Evolutionary conservation across 2,329 filamentous ascomycete genomes (phyloP), one percentile per base, ranked within the genome.

Genomic region (Corinectria fuckeliana): DNA sequence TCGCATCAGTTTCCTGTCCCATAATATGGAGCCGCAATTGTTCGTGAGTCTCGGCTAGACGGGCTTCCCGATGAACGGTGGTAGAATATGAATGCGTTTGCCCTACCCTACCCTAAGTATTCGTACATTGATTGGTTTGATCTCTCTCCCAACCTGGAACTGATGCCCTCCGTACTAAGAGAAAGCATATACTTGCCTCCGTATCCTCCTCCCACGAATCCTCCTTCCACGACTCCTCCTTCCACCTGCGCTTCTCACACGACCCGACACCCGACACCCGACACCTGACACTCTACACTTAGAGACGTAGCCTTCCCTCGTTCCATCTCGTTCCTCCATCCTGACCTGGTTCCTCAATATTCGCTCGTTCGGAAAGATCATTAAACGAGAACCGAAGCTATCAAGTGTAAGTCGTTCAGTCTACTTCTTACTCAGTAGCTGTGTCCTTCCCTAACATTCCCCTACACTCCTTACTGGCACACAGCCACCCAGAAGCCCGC

Each of bases 1-100:
- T 63, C 68, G 61, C 65, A 66, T 62, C 52, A 59, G 50, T 61
- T 65, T 45, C 20, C 32, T 25, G 21, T 8, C 14, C n/a, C 28
- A 42, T 20, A 49, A 59, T 11, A 45, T 39, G 38, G 13, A 36
- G 16, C 20, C 28, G 25, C 26, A 30, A 18, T 48, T 28, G 55
- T 25, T 20, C 18, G 49, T 34, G 42, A 32, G 20, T 42, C 36
- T 45, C 41, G 55, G 32, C n/a, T 34, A 48, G 23, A 34, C 18
- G 10, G 23, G 32, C 14, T 48, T 52, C 32, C 32, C 13, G 13
- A 34, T 42, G n/a, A 42, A 49, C 4, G 26, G 9, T 13, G 20
- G 20, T 18, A 9, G 28, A 51, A 4, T 11, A 14, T 11, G 14
- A 16, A 21, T 34, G 2, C 9, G 34, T 55, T 55, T 39, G 28